Evolutionary conservation across 306 rosid genomes (phyloP).

Genomic region (Hippophae tibetana): DNA sequence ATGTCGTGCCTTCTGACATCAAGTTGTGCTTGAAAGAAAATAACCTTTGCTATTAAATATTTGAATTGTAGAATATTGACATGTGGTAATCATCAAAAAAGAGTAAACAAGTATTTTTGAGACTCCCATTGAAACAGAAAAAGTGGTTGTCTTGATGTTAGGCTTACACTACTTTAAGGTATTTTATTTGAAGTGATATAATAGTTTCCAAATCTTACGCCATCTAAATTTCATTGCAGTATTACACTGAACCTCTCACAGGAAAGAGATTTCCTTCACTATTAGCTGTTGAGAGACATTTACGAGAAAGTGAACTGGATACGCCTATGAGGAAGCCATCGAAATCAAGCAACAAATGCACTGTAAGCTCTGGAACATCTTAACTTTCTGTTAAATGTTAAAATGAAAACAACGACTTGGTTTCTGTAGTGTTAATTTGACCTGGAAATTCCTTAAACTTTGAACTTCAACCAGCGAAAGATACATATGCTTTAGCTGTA

Average conservation of each 20-base stretch:
- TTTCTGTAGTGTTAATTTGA: neutral
- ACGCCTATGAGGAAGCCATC: neutral
- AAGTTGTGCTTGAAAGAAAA: too few species aligned
- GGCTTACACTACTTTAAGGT: neutral
- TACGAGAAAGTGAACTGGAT: constrained; percentile 17
- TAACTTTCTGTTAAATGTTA: neutral
- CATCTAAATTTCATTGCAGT: constrained; percentile 27
- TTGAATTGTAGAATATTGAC: too few species aligned
- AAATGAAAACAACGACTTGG: neutral
- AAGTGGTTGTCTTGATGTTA: neutral
- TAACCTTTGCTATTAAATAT: too few species aligned
- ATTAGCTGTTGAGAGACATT: constrained; percentile 39
- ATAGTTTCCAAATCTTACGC: neutral
- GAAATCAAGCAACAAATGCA: constrained; percentile 15
- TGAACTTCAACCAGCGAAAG: neutral
- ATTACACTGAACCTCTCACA: constrained; percentile 43
- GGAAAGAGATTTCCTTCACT: constrained; percentile 49
- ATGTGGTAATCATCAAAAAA: too few species aligned
- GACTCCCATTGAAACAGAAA: too few species aligned
- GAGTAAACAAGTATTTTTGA: too few species aligned
- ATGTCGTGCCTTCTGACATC: too few species aligned
- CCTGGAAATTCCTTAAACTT: neutral
- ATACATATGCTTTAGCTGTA: too few species aligned
- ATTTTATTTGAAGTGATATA: neutral
- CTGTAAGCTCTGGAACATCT: constrained; percentile 28